Conservation (phyloP, 1,284 basidiomycete genomes). For the Phellopilus nigrolimitatus region DNA sequence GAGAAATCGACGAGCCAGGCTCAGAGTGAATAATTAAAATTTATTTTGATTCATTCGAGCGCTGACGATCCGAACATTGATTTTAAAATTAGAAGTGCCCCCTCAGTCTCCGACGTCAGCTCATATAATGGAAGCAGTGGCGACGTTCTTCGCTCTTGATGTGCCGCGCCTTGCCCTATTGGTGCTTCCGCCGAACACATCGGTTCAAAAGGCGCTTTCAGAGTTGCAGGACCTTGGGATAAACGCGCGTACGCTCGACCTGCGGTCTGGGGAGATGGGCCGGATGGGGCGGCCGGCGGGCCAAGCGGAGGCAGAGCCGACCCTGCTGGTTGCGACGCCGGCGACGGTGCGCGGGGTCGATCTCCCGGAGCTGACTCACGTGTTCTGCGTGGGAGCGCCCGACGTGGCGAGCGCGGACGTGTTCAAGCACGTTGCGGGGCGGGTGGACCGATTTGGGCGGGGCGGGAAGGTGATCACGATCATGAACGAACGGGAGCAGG, state of each 20-base stretch:
- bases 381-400: conserved; percentile 63
- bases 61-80: not conserved
- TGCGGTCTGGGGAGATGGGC: conserved; percentile 31
- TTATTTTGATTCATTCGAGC: no score
- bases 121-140: conserved; percentile 59
- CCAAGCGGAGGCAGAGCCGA: conserved; percentile 45
- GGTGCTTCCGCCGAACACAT: conserved; percentile 54
- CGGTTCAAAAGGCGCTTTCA: conserved; percentile 55
- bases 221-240: conserved; percentile 64
- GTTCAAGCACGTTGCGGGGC: conserved; percentile 70
- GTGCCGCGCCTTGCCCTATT: conserved; percentile 63
- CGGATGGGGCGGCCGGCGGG: conserved; percentile 39
- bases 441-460: conserved; percentile 67
- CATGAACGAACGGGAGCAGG: conserved; percentile 31
- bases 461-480: conserved; percentile 60
- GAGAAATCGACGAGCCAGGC: not conserved
- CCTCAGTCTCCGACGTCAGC: conserved; percentile 49
- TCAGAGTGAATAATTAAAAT: not conserved
- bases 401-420: conserved; percentile 48
- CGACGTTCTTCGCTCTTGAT: conserved; percentile 63
- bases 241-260: conserved; percentile 57
- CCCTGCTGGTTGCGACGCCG: conserved; percentile 60
- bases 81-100: conserved; percentile 2
- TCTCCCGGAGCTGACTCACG: conserved; percentile 63
- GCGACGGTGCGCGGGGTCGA: conserved; percentile 70